phyloP scores from a whole-genome alignment of 2,329 filamentous ascomycete species.

The Hypoxylon sp. region DNA sequence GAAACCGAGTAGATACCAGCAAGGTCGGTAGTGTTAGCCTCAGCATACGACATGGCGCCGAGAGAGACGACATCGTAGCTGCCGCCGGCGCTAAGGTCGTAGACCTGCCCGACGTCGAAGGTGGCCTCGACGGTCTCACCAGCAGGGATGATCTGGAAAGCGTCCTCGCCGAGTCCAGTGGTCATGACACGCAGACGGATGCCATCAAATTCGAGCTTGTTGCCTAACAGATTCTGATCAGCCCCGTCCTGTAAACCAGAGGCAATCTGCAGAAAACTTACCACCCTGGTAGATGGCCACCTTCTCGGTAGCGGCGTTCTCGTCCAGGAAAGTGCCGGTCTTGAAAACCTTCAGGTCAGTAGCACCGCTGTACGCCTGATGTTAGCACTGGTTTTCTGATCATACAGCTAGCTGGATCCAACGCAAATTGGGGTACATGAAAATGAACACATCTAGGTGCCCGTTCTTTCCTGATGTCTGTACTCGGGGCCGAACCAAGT shows the following conservation, averaged over 20 bases:
- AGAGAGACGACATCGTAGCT: constrained; percentile 67
- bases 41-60: constrained; percentile 69
- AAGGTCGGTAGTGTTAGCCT: constrained; percentile 64
- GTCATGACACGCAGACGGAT: constrained; percentile 64
- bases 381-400: constrained; percentile 10
- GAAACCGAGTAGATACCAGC: constrained; percentile 67
- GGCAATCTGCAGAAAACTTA: constrained; percentile 49
- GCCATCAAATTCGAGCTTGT: constrained; percentile 64
- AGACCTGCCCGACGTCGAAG: constrained; percentile 68
- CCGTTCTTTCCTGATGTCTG: not conserved
- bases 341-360: constrained; percentile 64
- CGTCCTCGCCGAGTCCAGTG: constrained; percentile 58
- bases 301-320: constrained; percentile 64
- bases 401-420: not conserved
- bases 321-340: constrained; percentile 66
- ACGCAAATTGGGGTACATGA: not conserved
- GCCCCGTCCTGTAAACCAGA: not conserved
- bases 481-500: not conserved
- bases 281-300: constrained; percentile 62
- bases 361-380: constrained; percentile 51
- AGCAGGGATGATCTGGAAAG: constrained; percentile 63
- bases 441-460: not conserved
- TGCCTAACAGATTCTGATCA: constrained; percentile 49
- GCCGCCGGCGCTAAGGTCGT: constrained; percentile 65
- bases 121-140: constrained; percentile 64